These are phyloP conservation scores for Vaccinium myrtillus DNA, from an alignment of 148 eudicot genomes.

Conservation along the genomic window DNA sequence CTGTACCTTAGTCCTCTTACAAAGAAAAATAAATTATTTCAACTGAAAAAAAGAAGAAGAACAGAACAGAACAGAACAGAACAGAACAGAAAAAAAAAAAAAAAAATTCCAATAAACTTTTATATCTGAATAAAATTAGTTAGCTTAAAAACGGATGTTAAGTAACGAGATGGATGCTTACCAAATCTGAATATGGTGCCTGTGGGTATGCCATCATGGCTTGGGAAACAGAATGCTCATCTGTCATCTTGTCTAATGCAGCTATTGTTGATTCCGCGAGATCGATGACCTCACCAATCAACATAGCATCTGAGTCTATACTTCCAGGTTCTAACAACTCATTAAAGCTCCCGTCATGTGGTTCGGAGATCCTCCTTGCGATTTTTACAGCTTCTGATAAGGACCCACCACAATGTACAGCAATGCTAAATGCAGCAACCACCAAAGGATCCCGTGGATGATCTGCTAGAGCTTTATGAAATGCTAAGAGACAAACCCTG, in stretches of 20 bases:
- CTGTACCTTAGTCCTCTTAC: not conserved
- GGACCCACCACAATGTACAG: slow-evolving; percentile 81
- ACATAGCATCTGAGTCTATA: slow-evolving; percentile 17
- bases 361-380: slow-evolving; percentile 44
- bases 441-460: slow-evolving; percentile 68
- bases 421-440: slow-evolving; percentile 72
- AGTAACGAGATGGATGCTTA: slow-evolving; percentile 22
- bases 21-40: not conserved
- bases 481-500: slow-evolving; percentile 82
- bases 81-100: too few species aligned
- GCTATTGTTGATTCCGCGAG: slow-evolving; percentile 47
- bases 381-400: slow-evolving; percentile 63
- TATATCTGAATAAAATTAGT: not conserved
- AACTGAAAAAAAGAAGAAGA: not conserved
- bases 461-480: slow-evolving; percentile 65
- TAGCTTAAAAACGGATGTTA: not conserved
- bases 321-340: slow-evolving; percentile 45
- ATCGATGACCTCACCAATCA: slow-evolving; percentile 48
- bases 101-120: not conserved
- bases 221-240: slow-evolving; percentile 55
- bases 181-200: slow-evolving; percentile 86
- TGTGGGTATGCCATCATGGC: slow-evolving; percentile 74
- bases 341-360: slow-evolving; percentile 42
- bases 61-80: not conserved
- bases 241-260: slow-evolving; percentile 57